These are phyloP conservation scores for Immersiella caudata DNA, from an alignment of 495 filamentous ascomycete genomes.

Conservation along the genomic window DNA sequence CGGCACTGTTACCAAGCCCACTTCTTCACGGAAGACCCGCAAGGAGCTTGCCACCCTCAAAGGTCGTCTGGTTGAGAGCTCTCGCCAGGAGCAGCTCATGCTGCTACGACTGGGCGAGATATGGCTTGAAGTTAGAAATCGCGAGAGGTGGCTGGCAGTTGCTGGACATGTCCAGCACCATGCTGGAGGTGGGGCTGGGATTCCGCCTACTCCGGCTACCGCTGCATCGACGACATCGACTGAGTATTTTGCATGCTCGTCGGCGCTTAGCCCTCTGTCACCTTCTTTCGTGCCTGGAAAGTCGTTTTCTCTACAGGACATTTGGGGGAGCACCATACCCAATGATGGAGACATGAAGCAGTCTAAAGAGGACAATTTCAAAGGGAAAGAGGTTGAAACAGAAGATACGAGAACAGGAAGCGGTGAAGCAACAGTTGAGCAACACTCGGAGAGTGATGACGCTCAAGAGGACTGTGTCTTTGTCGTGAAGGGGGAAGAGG, in stretches of 20 bases:
- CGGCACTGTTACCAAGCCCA: background rate
- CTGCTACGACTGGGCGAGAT: conserved; percentile 48
- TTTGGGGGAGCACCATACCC: background rate
- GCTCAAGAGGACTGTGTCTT: background rate
- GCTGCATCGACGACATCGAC: background rate
- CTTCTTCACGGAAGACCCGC: background rate
- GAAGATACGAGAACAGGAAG: background rate
- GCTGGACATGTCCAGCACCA: background rate
- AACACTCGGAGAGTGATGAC: background rate
- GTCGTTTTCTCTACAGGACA: background rate
- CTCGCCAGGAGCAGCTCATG: conserved; percentile 44
- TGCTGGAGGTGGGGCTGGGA: background rate
- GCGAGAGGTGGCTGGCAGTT: conserved; percentile 35
- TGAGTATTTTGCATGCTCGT: conserved; percentile 1
- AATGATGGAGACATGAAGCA: too few species aligned
- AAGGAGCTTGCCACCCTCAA: conserved; percentile 24
- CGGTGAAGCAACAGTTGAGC: background rate
- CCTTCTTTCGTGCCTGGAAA: conserved; percentile 8
- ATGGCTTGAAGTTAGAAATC: conserved; percentile 44
- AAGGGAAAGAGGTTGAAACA: background rate
- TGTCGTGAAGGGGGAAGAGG: background rate
- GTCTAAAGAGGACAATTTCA: too few species aligned
- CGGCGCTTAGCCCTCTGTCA: conserved; percentile 17
- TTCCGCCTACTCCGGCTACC: background rate
- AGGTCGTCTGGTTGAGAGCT: conserved; percentile 38